Evolutionary conservation across 2,329 filamentous ascomycete genomes (phyloP), one percentile per base, ranked within the genome.

Genomic region (Botryotinia convoluta): DNA sequence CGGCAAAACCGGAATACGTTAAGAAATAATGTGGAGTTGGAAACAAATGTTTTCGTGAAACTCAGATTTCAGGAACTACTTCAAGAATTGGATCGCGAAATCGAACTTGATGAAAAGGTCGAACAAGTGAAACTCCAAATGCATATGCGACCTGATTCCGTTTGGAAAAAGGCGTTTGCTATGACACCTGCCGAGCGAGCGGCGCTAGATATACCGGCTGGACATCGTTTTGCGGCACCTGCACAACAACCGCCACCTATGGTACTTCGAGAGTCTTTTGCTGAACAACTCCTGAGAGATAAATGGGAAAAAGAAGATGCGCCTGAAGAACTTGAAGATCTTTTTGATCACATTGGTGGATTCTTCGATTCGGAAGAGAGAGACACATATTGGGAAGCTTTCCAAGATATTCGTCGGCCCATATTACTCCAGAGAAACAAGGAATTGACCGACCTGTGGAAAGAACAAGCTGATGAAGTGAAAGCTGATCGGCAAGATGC

Each of bases 151-250:
- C 5, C 0, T 9, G 16, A 20, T 10, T 14, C 2, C 5, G n/a
- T 22, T 26, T 57, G 16, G 32, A 4, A 9, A 29, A 39, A 32
- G 3, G 48, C 18, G 3, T 18, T 20, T 1, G 26, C 39, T 29
- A 54, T 68, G 64, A 68, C 45, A 10, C 45, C 64, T 20, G 26
- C 45, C 16, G 64, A 68, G 45, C 45, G 45, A 54, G 64, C 45
- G 4, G 45, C 35, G 18, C 37, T 37, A 4, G 12, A 9, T 22
- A 5, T 48, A 22, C 29, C 7, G 14, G 4, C 45, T 22, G 45
- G 2, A 37, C 8, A 29, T 22, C 32, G 18, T 12, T 64, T 32
- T 6, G 22, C 26, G 18, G 26, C 45, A 3, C 14, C 16, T 18
- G 26, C 18, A 44, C 20, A 37, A 57, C 26, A 37, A 4, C 44